Evolutionary conservation across 2,329 filamentous ascomycete species (phyloP), one percentile per base, ranked within the genome.

Genomic region (Fusarium nurragi): DNA sequence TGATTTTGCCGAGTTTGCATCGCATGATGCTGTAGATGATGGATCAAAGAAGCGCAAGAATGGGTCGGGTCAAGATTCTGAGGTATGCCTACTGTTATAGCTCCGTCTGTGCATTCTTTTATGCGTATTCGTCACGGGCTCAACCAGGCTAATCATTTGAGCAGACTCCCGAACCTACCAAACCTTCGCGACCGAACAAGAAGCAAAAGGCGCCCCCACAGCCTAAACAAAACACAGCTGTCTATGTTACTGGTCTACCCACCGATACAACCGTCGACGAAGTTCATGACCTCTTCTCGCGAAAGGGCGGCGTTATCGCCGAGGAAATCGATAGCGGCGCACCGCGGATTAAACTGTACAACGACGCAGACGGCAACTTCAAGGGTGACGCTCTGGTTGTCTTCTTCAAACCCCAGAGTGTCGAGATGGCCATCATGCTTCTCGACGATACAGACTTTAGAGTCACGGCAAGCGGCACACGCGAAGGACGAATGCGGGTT

Each of bases 321-420:
- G 94, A 98, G 77, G 92, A 97, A 77, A 94, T 97, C 66, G 94
- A 97, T 73, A 93, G 89, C 71, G 91, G 92, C 54, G 86, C 88
- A 41, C 92, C 93, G 40, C 90, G 95, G 34, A 94, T 99, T 78
- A 98, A 97, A 80, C 87, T 99, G 77, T 99, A 99, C 79, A 87
- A 83, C 19, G 89, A 97, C 74, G 87, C 90, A 2, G 79, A 89
- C 2, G 95, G 93, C 19, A 86, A 88, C 16, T 97, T 97, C 83
- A 98, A 97, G 75, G 95, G 95, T 60, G 94, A 98, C 74, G 94
- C 92, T 4, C 84, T 99, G 28, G 83, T 99, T 52, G 92, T 98
- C 32, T 99, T 96, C 79, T 97, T 97, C 84, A 92, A 95, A 70
- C 91, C 93, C 0, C 93, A 97, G 74, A 96, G 92, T n/a, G 94